Evolutionary conservation across 495 filamentous ascomycete genomes (phyloP), one percentile per base, ranked within the genome.

Genomic region (Aspergillus heteromorphus): DNA sequence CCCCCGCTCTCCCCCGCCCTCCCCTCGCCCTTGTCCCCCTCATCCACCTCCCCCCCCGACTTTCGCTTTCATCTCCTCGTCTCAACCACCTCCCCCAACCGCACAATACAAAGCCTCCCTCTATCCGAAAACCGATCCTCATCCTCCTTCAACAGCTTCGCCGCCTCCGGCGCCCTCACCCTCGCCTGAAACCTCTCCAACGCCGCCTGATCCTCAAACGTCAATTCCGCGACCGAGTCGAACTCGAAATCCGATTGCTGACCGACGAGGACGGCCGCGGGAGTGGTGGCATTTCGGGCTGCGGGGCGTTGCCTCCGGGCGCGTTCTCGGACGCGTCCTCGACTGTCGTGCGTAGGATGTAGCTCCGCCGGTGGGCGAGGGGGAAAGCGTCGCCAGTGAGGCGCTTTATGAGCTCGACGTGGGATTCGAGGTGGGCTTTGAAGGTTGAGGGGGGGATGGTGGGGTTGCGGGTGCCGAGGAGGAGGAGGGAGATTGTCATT

Each of bases 241-340:
- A 68, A 73, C 23, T 75, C 67, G 29, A 72, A 69, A 30, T 70
- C 73, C 4, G 55, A 43, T 55, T 71, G 72, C n/a, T 53, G 57
- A 19, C 74, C 73, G 8, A 62, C 41, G 8, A 73, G 29, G 2
- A 73, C 54, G 1, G 52, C 57, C 6, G 71, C 73, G 9, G 70
- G 70, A 7, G 62, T 66, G 4, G 47, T 48, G 10, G 62, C 30
- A 36, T 67, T 67, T 20, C 59, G 57, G 0, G 42, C 21, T 10
- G 52, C 20, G 25, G 18, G 29, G 8, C 11, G 11, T 14, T 27
- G 23, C 23, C 7, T 3, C 10, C 11, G 34, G 34, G 11, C 1
- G 13, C 3, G 34, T 4, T n/a, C 10, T 14, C n/a, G 34, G 34
- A 2, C 1, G 34, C n/a, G n/a, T n/a, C n/a, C n/a, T 27, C 4